Evolutionary conservation across 2,329 filamentous ascomycete species (phyloP), one percentile per base, ranked within the genome.

Genomic region (Nectriaceae sp.): DNA sequence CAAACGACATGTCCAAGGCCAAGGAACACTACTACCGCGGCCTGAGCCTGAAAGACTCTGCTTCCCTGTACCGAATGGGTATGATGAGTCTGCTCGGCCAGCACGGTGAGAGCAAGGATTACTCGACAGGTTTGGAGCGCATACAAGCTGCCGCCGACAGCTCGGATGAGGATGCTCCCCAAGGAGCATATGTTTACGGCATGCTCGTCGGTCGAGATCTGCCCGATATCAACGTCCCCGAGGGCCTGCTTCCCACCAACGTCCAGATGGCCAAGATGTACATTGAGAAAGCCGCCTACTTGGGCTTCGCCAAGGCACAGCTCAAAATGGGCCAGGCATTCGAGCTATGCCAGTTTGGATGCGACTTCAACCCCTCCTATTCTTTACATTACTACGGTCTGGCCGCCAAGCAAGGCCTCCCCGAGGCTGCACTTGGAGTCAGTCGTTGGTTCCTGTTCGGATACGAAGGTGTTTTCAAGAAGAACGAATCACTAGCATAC

Each of bases 371-470:
- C 62, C 92, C 94, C 1, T 88, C 90, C 1, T 80, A 95, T 49
- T 97, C 93, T 1, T 73, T 99, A 45, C 94, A 99, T 67, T 99
- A 99, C 74, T 97, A 97, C 64, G 90, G 90, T 31, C 79, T 99
- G 24, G 93, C 94, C 19, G 89, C 94, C 11, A 86, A 89, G 56
- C 94, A 97, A 71, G 93, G 92, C 16, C 91, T 97, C 62, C 79
- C 91, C 0, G 94, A 99, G 67, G 94, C 93, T 0, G 91, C 96
- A 51, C 88, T 99, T 71, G 91, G 93, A 21, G 91, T 99, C 52
- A 97, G 93, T 70, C 94, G 96, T 70, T 99, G 94, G 94, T 99
- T 97, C 66, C 78, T 99, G 21, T 97, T 96, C 63, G 94, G 94
- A 3, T 92, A 94, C 56, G 93, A 97, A 58, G 88, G 87, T 19